Evolutionary conservation across 2,329 filamentous ascomycete genomes (phyloP).

Genomic region (Waltergamsia citrina): DNA sequence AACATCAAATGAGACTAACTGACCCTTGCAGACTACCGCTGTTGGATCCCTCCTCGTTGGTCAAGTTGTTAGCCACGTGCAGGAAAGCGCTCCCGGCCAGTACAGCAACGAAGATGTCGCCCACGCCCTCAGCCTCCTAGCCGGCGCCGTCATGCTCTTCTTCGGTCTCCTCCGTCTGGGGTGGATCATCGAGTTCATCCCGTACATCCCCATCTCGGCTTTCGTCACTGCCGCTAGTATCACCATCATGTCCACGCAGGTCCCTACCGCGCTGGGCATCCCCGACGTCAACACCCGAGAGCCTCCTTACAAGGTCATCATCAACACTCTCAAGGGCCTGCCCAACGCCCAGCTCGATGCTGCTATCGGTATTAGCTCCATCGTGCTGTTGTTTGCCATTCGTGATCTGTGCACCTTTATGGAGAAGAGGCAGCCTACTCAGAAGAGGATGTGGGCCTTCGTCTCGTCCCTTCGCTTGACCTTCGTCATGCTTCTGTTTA

Average conservation of each 20-base stretch:
- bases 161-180: constrained; percentile 36
- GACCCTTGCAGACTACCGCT: constrained; percentile 35
- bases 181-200: constrained; percentile 42
- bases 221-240: constrained; percentile 42
- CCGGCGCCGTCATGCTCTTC: constrained; percentile 30
- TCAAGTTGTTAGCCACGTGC: constrained; percentile 30
- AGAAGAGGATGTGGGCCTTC: constrained; percentile 61
- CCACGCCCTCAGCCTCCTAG: constrained; percentile 32
- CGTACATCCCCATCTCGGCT: constrained; percentile 36
- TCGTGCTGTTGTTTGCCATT: constrained; percentile 57
- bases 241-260: constrained; percentile 38
- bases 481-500: constrained; percentile 69
- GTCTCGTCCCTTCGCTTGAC: constrained; percentile 64
- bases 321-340: constrained; percentile 29
- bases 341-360: constrained; percentile 50
- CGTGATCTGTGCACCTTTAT: constrained; percentile 49
- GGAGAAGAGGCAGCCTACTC: constrained; percentile 50
- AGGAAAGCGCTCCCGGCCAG: constrained; percentile 19
- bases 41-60: constrained; percentile 41
- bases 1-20: too few species aligned
- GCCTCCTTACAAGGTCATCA: constrained; percentile 33
- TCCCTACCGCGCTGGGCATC: constrained; percentile 33
- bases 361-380: constrained; percentile 60
- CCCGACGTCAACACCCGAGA: constrained; percentile 32
- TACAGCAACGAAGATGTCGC: constrained; percentile 30